phyloP scores from a whole-genome alignment of 2,329 filamentous ascomycete genomes.

The Diaporthe sp. region DNA sequence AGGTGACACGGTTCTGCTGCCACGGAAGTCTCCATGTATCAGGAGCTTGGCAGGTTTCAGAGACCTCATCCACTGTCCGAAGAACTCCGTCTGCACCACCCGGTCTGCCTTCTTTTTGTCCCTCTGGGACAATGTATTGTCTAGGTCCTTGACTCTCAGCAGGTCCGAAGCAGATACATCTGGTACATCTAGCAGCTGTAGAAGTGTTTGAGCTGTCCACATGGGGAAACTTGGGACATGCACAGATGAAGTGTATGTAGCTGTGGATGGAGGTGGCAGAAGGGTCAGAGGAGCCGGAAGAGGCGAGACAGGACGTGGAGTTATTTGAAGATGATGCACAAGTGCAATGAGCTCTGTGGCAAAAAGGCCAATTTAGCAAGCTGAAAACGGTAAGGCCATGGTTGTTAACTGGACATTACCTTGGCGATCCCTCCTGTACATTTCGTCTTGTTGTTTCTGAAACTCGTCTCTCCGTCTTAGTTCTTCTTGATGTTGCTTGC shows the following conservation, averaged over 20 bases:
- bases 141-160: not conserved
- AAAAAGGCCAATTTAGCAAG: not conserved
- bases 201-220: not conserved
- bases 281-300: not conserved
- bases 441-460: not conserved
- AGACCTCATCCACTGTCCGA: not conserved
- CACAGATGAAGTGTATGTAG: too few relatives aligned
- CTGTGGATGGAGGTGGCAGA: not conserved
- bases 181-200: not conserved
- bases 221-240: not conserved
- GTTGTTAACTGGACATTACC: not conserved
- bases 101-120: slow-evolving; percentile 2
- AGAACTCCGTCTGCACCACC: not conserved
- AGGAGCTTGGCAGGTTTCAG: not conserved
- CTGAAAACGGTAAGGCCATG: not conserved
- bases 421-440: not conserved
- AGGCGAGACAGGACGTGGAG: not conserved
- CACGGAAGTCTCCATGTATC: not conserved
- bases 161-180: not conserved
- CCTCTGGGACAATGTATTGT: not conserved
- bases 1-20: not conserved
- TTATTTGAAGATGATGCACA: not conserved
- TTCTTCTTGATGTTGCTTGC: not conserved
- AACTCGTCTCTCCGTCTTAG: not conserved
- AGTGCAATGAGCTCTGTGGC: not conserved